Evolutionary conservation across 2,329 filamentous ascomycete genomes (phyloP).

Genomic region (Endoconidiophora laricicola): DNA sequence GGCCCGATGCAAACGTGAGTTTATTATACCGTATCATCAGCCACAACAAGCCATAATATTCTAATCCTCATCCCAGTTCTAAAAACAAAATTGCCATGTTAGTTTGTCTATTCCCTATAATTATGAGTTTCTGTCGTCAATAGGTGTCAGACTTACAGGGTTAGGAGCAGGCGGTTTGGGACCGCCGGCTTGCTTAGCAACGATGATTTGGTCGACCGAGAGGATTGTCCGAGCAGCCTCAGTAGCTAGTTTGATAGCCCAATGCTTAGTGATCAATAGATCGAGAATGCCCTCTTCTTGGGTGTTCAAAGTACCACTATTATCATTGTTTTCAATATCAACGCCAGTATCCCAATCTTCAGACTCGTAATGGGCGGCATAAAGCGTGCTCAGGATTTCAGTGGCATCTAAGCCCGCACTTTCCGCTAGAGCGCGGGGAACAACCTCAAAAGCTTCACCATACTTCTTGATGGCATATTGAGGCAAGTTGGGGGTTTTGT

Average conservation of each 20-base stretch:
- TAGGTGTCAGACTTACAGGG: slow-evolving; percentile 38
- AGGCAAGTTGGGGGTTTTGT: slow-evolving; percentile 79
- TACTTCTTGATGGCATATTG: slow-evolving; percentile 98
- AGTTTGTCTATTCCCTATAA: slow-evolving; percentile 17
- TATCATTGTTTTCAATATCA: slow-evolving; percentile 78
- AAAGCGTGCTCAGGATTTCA: slow-evolving; percentile 83
- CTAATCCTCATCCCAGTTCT: slow-evolving; percentile 50
- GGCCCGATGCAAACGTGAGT: slow-evolving; percentile 11
- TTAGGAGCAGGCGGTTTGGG: slow-evolving; percentile 94
- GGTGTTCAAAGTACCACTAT: slow-evolving; percentile 68
- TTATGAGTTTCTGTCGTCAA: not conserved
- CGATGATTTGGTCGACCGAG: slow-evolving; percentile 97
- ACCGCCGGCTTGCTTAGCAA: slow-evolving; percentile 88
- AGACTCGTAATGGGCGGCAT: slow-evolving; percentile 80
- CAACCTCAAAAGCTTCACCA: slow-evolving; percentile 92
- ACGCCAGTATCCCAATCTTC: slow-evolving; percentile 84
- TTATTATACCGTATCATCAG: slow-evolving; percentile 14
- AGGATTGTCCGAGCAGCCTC: slow-evolving; percentile 87
- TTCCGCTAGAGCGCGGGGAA: slow-evolving; percentile 85
- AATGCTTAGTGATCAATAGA: slow-evolving; percentile 78
- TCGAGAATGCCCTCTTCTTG: slow-evolving; percentile 82
- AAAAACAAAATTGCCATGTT: not conserved
- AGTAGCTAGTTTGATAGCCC: slow-evolving; percentile 93
- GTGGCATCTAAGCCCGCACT: slow-evolving; percentile 91
- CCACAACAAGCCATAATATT: slow-evolving; percentile 12